phyloP scores from a whole-genome alignment of 2,329 filamentous ascomycete species.

The Hortaea werneckii region DNA sequence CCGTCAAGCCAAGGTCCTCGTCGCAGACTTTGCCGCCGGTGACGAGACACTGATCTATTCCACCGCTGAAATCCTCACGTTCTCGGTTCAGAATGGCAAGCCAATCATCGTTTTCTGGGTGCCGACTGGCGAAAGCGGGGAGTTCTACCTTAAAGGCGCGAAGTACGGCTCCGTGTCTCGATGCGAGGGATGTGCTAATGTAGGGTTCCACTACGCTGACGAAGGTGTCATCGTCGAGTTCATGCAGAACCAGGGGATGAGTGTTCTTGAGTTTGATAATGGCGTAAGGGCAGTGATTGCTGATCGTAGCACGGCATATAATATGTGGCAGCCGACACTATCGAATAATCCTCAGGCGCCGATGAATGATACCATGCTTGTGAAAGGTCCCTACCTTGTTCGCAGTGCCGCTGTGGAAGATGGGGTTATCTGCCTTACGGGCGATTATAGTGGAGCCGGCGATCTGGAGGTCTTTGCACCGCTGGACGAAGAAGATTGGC shows the following conservation, averaged over 20 bases:
- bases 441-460: slow-evolving; percentile 27
- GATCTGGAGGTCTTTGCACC: slow-evolving; percentile 30
- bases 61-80: slow-evolving; percentile 45
- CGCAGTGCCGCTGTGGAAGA: slow-evolving; percentile 21
- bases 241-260: slow-evolving; percentile 22
- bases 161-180: slow-evolving; percentile 30
- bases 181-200: slow-evolving; percentile 31
- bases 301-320: slow-evolving; percentile 29
- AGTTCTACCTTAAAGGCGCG: slow-evolving; percentile 30
- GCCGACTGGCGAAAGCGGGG: slow-evolving; percentile 29
- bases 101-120: slow-evolving; percentile 32
- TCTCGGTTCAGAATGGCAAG: slow-evolving; percentile 26
- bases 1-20: slow-evolving; percentile 52
- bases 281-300: slow-evolving; percentile 27
- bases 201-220: slow-evolving; percentile 34
- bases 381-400: slow-evolving; percentile 32
- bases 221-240: slow-evolving; percentile 26
- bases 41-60: slow-evolving; percentile 44
- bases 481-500: background rate
- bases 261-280: slow-evolving; percentile 28
- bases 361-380: slow-evolving; percentile 30
- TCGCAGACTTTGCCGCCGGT: slow-evolving; percentile 50
- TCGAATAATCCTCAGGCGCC: slow-evolving; percentile 28
- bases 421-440: slow-evolving; percentile 23
- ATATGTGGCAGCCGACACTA: slow-evolving; percentile 30